Conservation (phyloP, 352 stramenopile genomes). For the Phytophthora citrophthora region DNA sequence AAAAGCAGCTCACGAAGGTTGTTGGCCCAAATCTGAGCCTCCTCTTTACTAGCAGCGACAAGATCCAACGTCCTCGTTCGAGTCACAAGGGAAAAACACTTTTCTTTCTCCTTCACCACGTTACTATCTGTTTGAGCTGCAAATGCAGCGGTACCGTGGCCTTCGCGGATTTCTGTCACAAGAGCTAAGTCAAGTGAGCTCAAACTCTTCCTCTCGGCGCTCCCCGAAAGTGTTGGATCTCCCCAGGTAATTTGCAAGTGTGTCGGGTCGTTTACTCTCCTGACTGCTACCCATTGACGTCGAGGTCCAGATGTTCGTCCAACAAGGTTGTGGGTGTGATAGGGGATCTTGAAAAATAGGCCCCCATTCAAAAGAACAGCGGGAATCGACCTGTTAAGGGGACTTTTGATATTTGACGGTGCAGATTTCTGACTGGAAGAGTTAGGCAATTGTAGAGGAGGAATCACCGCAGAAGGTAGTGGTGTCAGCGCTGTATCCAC, state of each 20-base stretch:
- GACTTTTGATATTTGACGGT: conserved; percentile 6
- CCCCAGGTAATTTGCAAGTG: conserved; percentile 71
- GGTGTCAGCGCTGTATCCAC: conserved; percentile 34
- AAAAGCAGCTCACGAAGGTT: conserved; percentile 56
- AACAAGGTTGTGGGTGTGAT: conserved; percentile 59
- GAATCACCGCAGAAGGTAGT: conserved; percentile 20
- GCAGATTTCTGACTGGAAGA: conserved; percentile 8
- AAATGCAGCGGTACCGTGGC: conserved; percentile 69
- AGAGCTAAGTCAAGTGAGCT: conserved; percentile 50
- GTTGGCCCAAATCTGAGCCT: conserved; percentile 66
- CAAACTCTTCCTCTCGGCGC: conserved; percentile 39
- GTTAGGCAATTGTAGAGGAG: conserved; percentile 36
- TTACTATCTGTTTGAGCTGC: conserved; percentile 48
- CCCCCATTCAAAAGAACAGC: conserved; percentile 55
- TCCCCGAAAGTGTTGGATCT: conserved; percentile 55
- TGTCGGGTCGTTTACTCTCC: conserved; percentile 10
- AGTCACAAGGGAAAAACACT: conserved; percentile 79
- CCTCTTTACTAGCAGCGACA: conserved; percentile 81
- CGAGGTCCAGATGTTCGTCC: conserved; percentile 34
- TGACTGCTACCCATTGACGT: conserved; percentile 75
- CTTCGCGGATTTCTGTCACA: conserved; percentile 66
- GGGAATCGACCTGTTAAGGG: conserved; percentile 39
- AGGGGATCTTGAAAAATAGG: conserved; percentile 84
- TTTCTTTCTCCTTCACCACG: conserved; percentile 50
- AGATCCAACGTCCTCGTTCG: conserved; percentile 72